Evolutionary conservation across 306 rosid species (phyloP).

Genomic region (Cotoneaster glaucophyllus): DNA sequence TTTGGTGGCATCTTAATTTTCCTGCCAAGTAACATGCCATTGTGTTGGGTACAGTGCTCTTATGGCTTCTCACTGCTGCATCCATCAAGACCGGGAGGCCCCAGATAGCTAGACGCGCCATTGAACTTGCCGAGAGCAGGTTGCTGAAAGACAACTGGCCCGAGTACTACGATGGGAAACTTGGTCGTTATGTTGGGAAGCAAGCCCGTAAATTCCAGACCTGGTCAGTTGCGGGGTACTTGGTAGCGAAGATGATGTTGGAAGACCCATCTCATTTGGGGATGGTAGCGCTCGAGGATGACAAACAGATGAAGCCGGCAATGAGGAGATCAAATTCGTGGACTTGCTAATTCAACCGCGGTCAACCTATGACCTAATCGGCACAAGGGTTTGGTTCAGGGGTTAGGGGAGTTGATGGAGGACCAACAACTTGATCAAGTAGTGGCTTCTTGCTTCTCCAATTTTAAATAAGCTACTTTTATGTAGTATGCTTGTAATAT

Average conservation of each 20-base stretch:
- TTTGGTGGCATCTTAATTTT: not conserved
- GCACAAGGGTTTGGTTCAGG: not conserved
- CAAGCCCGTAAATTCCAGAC: slow-evolving; percentile 73
- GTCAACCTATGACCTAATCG: not conserved
- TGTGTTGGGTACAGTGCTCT: slow-evolving; percentile 41
- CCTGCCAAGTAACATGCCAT: slow-evolving; percentile 2
- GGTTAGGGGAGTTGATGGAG: not conserved
- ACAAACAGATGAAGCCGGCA: slow-evolving; percentile 46
- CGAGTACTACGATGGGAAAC: slow-evolving; percentile 66
- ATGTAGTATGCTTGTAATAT: not conserved
- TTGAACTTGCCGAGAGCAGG: slow-evolving; percentile 57
- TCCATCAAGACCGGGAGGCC: slow-evolving; percentile 72
- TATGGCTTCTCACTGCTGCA: slow-evolving; percentile 76
- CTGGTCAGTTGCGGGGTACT: slow-evolving; percentile 72
- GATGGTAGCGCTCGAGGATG: slow-evolving; percentile 60
- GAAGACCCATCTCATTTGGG: slow-evolving; percentile 75
- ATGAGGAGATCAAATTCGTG: slow-evolving; percentile 69
- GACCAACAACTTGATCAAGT: not conserved
- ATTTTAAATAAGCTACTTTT: not conserved
- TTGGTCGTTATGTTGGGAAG: slow-evolving; percentile 64
- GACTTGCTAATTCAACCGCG: slow-evolving; percentile 23
- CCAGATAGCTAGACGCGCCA: slow-evolving; percentile 69
- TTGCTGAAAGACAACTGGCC: slow-evolving; percentile 70
- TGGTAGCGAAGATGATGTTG: slow-evolving; percentile 70
- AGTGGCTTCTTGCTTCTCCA: not conserved